Conservation (phyloP, 257 asterid species). For the Cordia subcordata region DNA sequence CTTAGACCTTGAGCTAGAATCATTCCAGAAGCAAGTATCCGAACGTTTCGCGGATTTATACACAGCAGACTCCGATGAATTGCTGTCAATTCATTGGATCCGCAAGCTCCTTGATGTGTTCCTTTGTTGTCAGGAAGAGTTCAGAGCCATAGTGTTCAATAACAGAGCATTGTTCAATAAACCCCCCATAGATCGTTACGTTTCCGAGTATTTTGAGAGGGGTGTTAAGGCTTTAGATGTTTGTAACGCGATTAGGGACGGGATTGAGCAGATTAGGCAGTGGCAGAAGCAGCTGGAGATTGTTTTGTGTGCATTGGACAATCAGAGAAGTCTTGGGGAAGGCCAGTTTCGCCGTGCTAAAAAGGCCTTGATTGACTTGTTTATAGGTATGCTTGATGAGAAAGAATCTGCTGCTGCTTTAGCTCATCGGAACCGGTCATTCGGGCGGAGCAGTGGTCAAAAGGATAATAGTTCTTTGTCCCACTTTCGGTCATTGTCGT, state of each 20-base stretch:
- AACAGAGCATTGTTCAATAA: slow-evolving; percentile 31
- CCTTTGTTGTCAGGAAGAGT: slow-evolving; percentile 79
- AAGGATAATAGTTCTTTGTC: slow-evolving; percentile 43
- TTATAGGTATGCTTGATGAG: slow-evolving; percentile 85
- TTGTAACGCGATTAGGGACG: slow-evolving; percentile 89
- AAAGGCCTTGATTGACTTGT: slow-evolving; percentile 66
- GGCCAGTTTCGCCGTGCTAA: slow-evolving; percentile 91
- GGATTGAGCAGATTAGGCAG: slow-evolving; percentile 80
- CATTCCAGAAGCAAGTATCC: slow-evolving; percentile 60
- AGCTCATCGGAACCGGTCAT: slow-evolving; percentile 74
- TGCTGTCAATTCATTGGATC: slow-evolving; percentile 73
- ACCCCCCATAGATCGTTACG: slow-evolving; percentile 60
- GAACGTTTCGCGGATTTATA: slow-evolving; percentile 52
- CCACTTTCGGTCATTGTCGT: slow-evolving; percentile 73
- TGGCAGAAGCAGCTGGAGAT: slow-evolving; percentile 91
- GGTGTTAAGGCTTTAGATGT: slow-evolving; percentile 85
- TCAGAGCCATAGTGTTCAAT: slow-evolving; percentile 47
- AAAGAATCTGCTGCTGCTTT: slow-evolving; percentile 37
- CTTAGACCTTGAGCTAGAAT: slow-evolving; percentile 49
- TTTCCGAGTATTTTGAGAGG: slow-evolving; percentile 70
- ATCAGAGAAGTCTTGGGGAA: slow-evolving; percentile 67
- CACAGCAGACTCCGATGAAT: slow-evolving; percentile 31
- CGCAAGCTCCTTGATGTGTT: slow-evolving; percentile 65
- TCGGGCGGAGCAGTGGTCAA: slow-evolving; percentile 50
- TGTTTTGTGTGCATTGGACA: slow-evolving; percentile 61